These are phyloP conservation scores for Candida sp. DNA, from an alignment of 1,139 yeast species.

Conservation along the genomic window DNA sequence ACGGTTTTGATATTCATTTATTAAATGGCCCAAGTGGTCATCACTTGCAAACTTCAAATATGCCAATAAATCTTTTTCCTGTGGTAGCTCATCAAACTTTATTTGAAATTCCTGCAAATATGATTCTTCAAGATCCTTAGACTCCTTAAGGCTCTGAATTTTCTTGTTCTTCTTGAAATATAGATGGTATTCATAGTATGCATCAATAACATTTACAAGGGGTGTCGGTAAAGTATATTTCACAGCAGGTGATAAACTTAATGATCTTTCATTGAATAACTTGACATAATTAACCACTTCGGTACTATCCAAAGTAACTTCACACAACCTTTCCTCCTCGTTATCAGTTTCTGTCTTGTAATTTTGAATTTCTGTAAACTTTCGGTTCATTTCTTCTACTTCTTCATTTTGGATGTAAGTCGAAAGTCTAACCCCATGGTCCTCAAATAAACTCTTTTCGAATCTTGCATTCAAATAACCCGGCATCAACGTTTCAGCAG, in stretches of 20 bases:
- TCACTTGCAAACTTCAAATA: constrained; percentile 36
- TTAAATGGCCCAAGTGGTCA: constrained; percentile 22
- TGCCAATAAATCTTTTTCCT: constrained; percentile 31
- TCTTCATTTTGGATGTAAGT: constrained; percentile 21
- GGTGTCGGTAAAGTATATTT: constrained; percentile 65
- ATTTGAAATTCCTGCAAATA: constrained; percentile 26
- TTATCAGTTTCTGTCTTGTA: constrained; percentile 3
- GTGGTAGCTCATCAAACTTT: constrained; percentile 28
- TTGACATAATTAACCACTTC: constrained; percentile 48
- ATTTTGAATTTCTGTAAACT: constrained; percentile 7
- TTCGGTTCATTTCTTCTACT: constrained; percentile 6
- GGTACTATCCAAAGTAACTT: constrained; percentile 21
- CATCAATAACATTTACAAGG: constrained; percentile 49
- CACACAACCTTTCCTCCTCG: constrained; percentile 8
- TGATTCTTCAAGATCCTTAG: constrained; percentile 16
- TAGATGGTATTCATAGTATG: constrained; percentile 44
- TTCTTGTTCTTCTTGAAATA: constrained; percentile 23
- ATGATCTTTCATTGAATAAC: constrained; percentile 44
- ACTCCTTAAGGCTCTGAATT: constrained; percentile 17
- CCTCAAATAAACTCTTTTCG: constrained; percentile 79
- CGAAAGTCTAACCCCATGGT: constrained; percentile 47
- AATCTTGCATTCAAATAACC: constrained; percentile 73
- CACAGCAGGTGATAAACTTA: constrained; percentile 78
- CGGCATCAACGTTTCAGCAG: constrained; percentile 76
- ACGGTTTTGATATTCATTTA: constrained; percentile 28